These are phyloP conservation scores for Gautieria morchelliformis DNA, from an alignment of 768 basidiomycete species.

Conservation along the genomic window DNA sequence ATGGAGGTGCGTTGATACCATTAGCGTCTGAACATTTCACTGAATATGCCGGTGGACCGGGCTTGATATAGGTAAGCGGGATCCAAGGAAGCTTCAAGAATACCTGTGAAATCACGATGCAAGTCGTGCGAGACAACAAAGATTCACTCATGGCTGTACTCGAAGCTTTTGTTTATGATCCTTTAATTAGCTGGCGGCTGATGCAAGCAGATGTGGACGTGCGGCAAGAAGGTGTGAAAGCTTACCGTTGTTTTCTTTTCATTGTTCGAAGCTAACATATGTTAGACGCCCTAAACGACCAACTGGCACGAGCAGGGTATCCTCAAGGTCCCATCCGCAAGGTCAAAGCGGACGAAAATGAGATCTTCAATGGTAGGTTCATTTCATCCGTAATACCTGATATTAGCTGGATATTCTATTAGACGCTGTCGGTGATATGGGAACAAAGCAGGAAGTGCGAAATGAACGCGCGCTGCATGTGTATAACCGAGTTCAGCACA, in stretches of 20 bases:
- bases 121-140: slow-evolving; percentile 90
- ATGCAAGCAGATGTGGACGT: slow-evolving; percentile 76
- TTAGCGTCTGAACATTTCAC: background rate
- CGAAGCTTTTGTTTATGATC: slow-evolving; percentile 98
- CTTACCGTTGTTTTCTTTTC: slow-evolving; percentile 2
- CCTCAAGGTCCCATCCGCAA: slow-evolving; percentile 76
- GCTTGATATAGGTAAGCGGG: slow-evolving; percentile 68
- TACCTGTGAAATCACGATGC: slow-evolving; percentile 97
- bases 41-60: background rate
- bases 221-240: slow-evolving; percentile 50
- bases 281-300: slow-evolving; percentile 44
- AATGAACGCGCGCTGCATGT: slow-evolving; percentile 87
- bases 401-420: slow-evolving; percentile 4
- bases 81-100: slow-evolving; percentile 96
- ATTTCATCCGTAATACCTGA: background rate
- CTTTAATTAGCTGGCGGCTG: slow-evolving; percentile 93
- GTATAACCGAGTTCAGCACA: slow-evolving; percentile 90
- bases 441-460: slow-evolving; percentile 72
- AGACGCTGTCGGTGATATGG: slow-evolving; percentile 40
- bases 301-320: slow-evolving; percentile 58
- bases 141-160: slow-evolving; percentile 99
- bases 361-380: slow-evolving; percentile 76
- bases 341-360: slow-evolving; percentile 84
- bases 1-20: slow-evolving; percentile 67
- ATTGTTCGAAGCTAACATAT: slow-evolving; percentile 18